A percentile compares a stretch with the other conserved stretches of the same genome.
Conservation (phyloP, 202 grass and related monocot genomes). For the Musa balbisiana region DNA sequence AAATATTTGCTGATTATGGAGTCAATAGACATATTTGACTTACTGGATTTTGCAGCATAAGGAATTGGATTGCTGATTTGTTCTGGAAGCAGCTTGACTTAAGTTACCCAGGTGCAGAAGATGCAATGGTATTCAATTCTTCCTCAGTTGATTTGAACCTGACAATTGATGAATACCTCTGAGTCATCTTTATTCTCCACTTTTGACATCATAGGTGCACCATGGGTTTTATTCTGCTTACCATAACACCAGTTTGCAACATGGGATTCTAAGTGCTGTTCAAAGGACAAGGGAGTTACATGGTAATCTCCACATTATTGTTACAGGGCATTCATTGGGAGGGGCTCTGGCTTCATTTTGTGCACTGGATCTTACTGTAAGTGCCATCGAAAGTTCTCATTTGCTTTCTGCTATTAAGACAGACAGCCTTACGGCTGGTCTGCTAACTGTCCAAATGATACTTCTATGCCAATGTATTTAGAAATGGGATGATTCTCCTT, state of each 20-base stretch:
- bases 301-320: slow-evolving; percentile 44
- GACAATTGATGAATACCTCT: neutral
- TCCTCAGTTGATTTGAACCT: neutral
- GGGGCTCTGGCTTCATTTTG: slow-evolving; percentile 85
- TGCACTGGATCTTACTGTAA: slow-evolving; percentile 86
- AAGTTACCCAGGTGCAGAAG: slow-evolving; percentile 62
- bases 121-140: slow-evolving; percentile 56
- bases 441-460: neutral
- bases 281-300: slow-evolving; percentile 43
- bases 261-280: slow-evolving; percentile 49
- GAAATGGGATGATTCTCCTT: neutral
- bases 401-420: too few relatives aligned
- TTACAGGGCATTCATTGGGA: slow-evolving; percentile 90
- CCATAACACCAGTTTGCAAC: slow-evolving; percentile 62
- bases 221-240: slow-evolving; percentile 81
- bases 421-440: neutral
- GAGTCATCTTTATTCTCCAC: slow-evolving; percentile 13
- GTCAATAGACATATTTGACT: neutral
- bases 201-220: slow-evolving; percentile 52
- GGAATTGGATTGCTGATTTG: slow-evolving; percentile 80
- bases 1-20: slow-evolving; percentile 7
- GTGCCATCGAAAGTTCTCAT: slow-evolving; percentile 3
- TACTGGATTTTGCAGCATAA: slow-evolving; percentile 40
- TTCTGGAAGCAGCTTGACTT: slow-evolving; percentile 91
- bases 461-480: neutral